Base-by-base conservation (phyloP, 2,329 filamentous ascomycete genomes). In the Zymoseptoria brevis region DNA sequence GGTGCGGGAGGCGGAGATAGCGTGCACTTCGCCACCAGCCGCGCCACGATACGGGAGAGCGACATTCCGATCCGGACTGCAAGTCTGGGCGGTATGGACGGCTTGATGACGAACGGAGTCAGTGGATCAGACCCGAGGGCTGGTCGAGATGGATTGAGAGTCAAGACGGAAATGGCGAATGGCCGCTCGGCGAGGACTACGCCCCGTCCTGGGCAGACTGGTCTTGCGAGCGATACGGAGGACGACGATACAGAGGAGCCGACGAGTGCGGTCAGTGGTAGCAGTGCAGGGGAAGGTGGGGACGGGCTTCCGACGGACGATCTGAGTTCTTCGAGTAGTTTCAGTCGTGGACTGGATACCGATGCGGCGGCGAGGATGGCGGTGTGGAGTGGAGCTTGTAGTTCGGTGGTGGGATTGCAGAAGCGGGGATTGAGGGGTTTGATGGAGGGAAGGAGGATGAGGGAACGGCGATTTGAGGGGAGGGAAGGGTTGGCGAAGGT, bases 351-450 rank as follows among this genome's bases (percentile, higher is more conserved):
- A 51, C 74, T 75, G 24, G 77, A 74, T 3, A 41, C 16, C 11
- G 35, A 16, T 41, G 35, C 9, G 3, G 11, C 9, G 8, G 69
- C 63, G 2, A 74, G 79, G 13, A 76, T 83, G 13, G 88, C 91
- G 65, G 79, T 93, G 0, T 99, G 94, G 93, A 80, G 76, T 68
- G 86, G 87, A 59, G 84, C 95, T 76, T 74, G 93, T 35, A 92
- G 89, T 76, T 90, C 90, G 54, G 93, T 97, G 2, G 96, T 99
- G 66, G 94, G 94, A 0, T 73, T 99, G 64, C 94, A 99, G 78
- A 99, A 99, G 78, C 82, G 94, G 57, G 94, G 94, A 0, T 74
- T 99, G 41, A 81, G 93, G 60, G 94, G 94, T 0, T 74, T 99
- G 66, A 97, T 99, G 94, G 94, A 97, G 74, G 93, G 93, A 3